Evolutionary conservation across 768 basidiomycete genomes (phyloP).

Genomic region (Suillus ampliporus): DNA sequence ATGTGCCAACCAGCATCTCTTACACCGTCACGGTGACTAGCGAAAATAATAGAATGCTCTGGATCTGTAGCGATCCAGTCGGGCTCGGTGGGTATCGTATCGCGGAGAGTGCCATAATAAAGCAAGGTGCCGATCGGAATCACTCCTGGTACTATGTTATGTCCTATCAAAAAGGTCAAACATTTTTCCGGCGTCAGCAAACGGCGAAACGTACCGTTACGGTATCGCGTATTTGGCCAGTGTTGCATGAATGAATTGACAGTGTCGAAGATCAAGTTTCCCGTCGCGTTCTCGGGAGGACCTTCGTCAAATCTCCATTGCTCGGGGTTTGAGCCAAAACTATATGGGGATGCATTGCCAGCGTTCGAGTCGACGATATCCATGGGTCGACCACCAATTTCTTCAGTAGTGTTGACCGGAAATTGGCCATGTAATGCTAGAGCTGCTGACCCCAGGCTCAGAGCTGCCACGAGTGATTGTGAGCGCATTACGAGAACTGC

Average conservation of each 20-base stretch:
- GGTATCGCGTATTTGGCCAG: slow-evolving; percentile 45
- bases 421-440: neutral
- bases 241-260: slow-evolving; percentile 41
- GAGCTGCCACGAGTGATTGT: neutral
- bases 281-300: slow-evolving; percentile 34
- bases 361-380: neutral
- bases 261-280: slow-evolving; percentile 42
- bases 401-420: neutral
- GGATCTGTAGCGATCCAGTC: slow-evolving; percentile 44
- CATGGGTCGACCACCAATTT: neutral
- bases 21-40: neutral
- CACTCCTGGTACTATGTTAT: slow-evolving; percentile 38
- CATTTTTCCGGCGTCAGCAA: neutral
- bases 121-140: slow-evolving; percentile 43
- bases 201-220: slow-evolving; percentile 32
- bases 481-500: neutral
- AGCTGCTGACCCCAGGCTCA: neutral
- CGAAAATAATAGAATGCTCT: slow-evolving; percentile 46
- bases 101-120: slow-evolving; percentile 35
- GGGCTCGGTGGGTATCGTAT: slow-evolving; percentile 30
- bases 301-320: slow-evolving; percentile 27
- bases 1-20: slow-evolving; percentile 34
- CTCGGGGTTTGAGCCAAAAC: neutral
- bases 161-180: slow-evolving; percentile 21
- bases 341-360: neutral